Evolutionary conservation across 352 stramenopile genomes (phyloP).

Genomic region (Pythium utonaiense): DNA sequence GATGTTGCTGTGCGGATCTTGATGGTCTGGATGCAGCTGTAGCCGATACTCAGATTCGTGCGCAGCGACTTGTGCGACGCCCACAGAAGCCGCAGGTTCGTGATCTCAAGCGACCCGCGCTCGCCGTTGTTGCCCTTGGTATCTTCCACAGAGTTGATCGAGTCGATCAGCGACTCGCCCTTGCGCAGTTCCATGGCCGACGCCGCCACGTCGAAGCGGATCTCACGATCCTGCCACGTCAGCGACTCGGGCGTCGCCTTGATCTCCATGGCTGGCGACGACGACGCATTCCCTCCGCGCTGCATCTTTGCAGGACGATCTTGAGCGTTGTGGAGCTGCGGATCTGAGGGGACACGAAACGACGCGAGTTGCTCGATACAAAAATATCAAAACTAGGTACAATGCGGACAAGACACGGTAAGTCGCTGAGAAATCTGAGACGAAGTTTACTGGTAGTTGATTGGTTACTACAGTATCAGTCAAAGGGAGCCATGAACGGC

Average conservation of each 20-base stretch:
- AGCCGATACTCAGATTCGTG: constrained; percentile 87
- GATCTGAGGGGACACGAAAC: too few species aligned
- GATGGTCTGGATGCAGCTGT: constrained; percentile 80
- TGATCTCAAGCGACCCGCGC: constrained; percentile 85
- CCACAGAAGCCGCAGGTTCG: constrained; percentile 91
- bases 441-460: too few species aligned
- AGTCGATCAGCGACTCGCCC: constrained; percentile 83
- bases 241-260: constrained; percentile 45
- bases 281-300: neutral
- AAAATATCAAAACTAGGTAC: too few species aligned
- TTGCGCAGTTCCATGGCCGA: constrained; percentile 66
- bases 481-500: too few species aligned
- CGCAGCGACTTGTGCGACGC: constrained; percentile 82
- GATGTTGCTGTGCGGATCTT: constrained; percentile 89
- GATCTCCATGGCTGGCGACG: constrained; percentile 42
- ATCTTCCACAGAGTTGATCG: constrained; percentile 93
- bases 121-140: constrained; percentile 95
- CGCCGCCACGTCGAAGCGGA: constrained; percentile 82
- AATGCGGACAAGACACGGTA: too few species aligned
- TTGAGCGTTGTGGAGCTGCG: too few species aligned
- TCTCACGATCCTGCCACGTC: constrained; percentile 90
- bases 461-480: too few species aligned
- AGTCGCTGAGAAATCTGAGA: too few species aligned
- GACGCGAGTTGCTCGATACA: too few species aligned
- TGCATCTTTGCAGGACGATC: neutral